Percentiles rank a stretch among this genome's conserved stretches.
Conservation (phyloP, 352 stramenopile species). For the Phytophthora parvispora region DNA sequence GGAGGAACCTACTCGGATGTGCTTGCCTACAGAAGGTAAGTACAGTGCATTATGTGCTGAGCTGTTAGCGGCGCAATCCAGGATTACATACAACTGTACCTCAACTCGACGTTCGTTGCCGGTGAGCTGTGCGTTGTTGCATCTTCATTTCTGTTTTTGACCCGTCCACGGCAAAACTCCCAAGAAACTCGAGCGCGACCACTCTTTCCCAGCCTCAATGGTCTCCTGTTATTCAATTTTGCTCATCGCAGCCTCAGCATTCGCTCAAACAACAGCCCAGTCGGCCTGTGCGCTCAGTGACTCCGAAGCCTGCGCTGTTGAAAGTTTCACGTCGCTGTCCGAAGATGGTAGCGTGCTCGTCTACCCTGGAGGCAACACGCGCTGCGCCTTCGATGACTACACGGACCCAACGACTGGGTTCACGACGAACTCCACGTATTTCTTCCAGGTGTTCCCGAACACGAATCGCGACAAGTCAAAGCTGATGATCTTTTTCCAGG, state of each 20-base stretch:
- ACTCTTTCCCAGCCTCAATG: conserved; percentile 9
- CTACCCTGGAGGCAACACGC: conserved; percentile 52
- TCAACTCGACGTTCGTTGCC: neutral
- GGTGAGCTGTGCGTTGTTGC: neutral
- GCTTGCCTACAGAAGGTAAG: neutral
- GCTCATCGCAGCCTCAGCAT: conserved; percentile 8
- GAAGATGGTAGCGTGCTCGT: conserved; percentile 42
- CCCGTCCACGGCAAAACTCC: neutral
- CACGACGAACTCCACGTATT: conserved; percentile 51
- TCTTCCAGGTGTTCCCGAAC: conserved; percentile 63
- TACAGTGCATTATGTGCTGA: neutral
- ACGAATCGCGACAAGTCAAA: conserved; percentile 56
- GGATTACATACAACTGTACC: too few species aligned
- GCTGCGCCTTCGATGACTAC: conserved; percentile 56
- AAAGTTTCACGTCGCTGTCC: conserved; percentile 29
- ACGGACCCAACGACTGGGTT: conserved; percentile 27
- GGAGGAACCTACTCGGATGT: conserved; percentile 13
- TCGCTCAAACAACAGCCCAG: conserved; percentile 6
- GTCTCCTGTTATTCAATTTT: conserved; percentile 4
- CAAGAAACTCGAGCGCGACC: neutral
- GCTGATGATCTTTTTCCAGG: conserved; percentile 67
- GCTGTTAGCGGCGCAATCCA: too few species aligned
- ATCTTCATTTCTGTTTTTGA: conserved; percentile 10
- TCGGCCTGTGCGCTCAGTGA: conserved; percentile 30
- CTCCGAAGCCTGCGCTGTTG: conserved; percentile 30